phyloP scores from a whole-genome alignment of 1,284 basidiomycete species.

The Entoloma clypeatum region DNA sequence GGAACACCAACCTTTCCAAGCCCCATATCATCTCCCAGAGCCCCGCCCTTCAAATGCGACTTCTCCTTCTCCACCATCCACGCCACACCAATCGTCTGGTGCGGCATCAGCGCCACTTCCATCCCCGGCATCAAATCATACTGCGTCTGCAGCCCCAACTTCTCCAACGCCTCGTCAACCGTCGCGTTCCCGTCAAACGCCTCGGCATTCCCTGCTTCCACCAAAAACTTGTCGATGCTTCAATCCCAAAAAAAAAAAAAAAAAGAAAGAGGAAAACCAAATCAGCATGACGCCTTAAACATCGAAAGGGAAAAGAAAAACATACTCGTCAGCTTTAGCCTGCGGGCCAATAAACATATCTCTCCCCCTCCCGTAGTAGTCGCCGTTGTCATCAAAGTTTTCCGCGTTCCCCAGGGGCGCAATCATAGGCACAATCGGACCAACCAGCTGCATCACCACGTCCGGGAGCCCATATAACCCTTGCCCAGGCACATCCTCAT shows the following conservation, averaged over 20 bases:
- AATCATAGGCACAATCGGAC: slow-evolving; percentile 22
- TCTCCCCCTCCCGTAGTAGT: slow-evolving; percentile 43
- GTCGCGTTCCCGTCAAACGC: slow-evolving; percentile 52
- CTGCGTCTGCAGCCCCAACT: slow-evolving; percentile 40
- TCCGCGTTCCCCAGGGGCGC: slow-evolving; percentile 26
- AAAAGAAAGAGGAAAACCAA: slow-evolving; percentile 1
- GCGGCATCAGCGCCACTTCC: slow-evolving; percentile 55
- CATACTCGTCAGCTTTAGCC: slow-evolving; percentile 48
- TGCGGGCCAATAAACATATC: slow-evolving; percentile 43
- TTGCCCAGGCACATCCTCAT: slow-evolving; percentile 19
- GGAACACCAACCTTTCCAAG: slow-evolving; percentile 45
- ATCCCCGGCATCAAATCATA: slow-evolving; percentile 46
- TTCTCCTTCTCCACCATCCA: slow-evolving; percentile 65
- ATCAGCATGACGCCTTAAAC: no score
- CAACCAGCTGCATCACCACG: slow-evolving; percentile 21
- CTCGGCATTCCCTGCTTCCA: slow-evolving; percentile 53
- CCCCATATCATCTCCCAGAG: slow-evolving; percentile 76
- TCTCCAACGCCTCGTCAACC: slow-evolving; percentile 46
- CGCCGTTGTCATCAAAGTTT: slow-evolving; percentile 37
- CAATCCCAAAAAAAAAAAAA: slow-evolving; percentile 7
- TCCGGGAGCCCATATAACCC: slow-evolving; percentile 15
- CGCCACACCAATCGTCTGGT: slow-evolving; percentile 62
- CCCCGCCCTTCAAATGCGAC: slow-evolving; percentile 48
- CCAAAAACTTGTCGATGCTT: slow-evolving; percentile 52
- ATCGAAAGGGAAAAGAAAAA: no score